Evolutionary conservation across 768 basidiomycete species (phyloP), one percentile per base, ranked within the genome.

Genomic region (Suillus lakei): DNA sequence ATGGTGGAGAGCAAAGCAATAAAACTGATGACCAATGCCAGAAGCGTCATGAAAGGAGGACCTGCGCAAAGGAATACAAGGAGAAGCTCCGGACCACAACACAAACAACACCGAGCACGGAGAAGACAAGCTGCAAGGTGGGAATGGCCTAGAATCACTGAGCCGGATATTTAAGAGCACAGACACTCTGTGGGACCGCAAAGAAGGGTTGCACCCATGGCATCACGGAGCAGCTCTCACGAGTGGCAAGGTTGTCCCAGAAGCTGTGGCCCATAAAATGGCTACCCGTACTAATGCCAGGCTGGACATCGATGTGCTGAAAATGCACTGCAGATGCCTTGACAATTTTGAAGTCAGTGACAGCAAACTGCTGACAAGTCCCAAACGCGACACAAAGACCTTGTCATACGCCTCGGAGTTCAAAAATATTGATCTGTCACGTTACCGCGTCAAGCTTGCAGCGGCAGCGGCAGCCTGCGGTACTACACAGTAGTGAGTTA

Each of bases 1-100:
- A 62, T 61, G 60, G 68, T 54, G 44, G 36, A 67, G 13, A 67
- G 43, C 5, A 74, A 59, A 56, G 64, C 26, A 23, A 72, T 38
- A 2, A 67, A 63, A 23, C 50, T 61, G 58, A 71, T n/a, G n/a
- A 53, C n/a, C 23, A 63, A 46, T 30, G 34, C 43, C 30, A 62
- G 5, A 26, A 65, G 23, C 69, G 72, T 72, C 43, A 30, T 39
- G 61, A 61, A 43, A 61, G 50, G 61, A 54, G 48, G 26, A 44
- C 53, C 54, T 65, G 67, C 56, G 61, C 64, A 58, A 28, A 58
- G 61, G 48, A 43, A 34, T 13, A 12, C 54, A 41, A 54, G 23
- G 28, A 12, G 62, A 50, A 51, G 46, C 41, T 59, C 54, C 60
- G 56, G 48, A 64, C 63, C 65, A 69, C 65, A 66, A 66, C 46